Evolutionary conservation across 2,329 filamentous ascomycete species (phyloP).

Genomic region (Fusarium equiseti): DNA sequence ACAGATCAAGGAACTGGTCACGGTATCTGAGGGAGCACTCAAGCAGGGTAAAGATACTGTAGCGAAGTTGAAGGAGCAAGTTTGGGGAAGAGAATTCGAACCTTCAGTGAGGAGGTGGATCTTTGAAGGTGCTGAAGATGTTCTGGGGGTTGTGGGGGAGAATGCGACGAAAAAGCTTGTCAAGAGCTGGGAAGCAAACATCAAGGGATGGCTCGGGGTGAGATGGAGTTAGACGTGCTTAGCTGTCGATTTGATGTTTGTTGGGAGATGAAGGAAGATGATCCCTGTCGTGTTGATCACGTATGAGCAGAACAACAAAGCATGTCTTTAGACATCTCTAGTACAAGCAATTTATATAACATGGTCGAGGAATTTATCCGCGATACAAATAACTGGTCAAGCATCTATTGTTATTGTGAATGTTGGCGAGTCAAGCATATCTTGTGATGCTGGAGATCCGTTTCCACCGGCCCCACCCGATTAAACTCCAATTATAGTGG

Average conservation of each 20-base stretch:
- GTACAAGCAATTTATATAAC: background rate
- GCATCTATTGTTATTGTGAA: background rate
- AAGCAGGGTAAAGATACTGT: slow-evolving; percentile 51
- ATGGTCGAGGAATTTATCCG: background rate
- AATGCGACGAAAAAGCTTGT: slow-evolving; percentile 46
- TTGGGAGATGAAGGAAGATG: background rate
- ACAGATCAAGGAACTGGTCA: slow-evolving; percentile 52
- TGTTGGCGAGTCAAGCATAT: background rate
- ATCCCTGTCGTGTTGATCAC: background rate
- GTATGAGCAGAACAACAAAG: background rate
- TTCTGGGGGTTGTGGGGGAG: slow-evolving; percentile 46
- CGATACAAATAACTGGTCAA: background rate
- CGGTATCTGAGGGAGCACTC: slow-evolving; percentile 48
- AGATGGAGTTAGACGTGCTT: slow-evolving; percentile 47
- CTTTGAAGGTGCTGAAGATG: slow-evolving; percentile 43
- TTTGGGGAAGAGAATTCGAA: slow-evolving; percentile 46
- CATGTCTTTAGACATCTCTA: background rate
- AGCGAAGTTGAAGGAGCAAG: slow-evolving; percentile 48
- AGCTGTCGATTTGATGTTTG: background rate
- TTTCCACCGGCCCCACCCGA: background rate
- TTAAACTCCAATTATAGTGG: slow-evolving; percentile 11
- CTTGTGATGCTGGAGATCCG: background rate
- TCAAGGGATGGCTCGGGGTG: slow-evolving; percentile 53
- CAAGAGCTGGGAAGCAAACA: slow-evolving; percentile 52
- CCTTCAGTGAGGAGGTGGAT: slow-evolving; percentile 47